Percentiles rank a stretch among this genome's conserved stretches.
phyloP scores from a whole-genome alignment of 139 green algal species.

The Axilococcus clingmanii region DNA sequence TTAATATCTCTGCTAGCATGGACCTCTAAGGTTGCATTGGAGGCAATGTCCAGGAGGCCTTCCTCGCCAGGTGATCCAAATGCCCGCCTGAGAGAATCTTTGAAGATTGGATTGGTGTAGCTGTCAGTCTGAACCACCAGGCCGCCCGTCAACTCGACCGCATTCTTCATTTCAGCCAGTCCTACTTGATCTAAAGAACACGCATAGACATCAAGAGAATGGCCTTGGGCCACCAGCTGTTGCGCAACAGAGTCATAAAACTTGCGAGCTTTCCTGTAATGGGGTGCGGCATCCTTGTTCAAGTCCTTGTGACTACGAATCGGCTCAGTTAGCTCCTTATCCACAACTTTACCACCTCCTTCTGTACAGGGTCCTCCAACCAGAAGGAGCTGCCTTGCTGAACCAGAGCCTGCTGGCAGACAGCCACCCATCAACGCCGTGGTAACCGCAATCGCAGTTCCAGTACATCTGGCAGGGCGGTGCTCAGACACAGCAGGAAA shows the following conservation, averaged over 20 bases:
- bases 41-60: slow-evolving; percentile 50
- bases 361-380: slow-evolving; percentile 87
- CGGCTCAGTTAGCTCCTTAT: slow-evolving; percentile 71
- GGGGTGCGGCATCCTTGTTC: slow-evolving; percentile 75
- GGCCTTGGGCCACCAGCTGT: slow-evolving; percentile 73
- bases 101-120: slow-evolving; percentile 85
- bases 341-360: slow-evolving; percentile 75
- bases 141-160: slow-evolving; percentile 77
- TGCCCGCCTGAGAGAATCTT: slow-evolving; percentile 66
- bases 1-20: slow-evolving; percentile 57
- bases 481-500: slow-evolving; percentile 67
- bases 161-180: slow-evolving; percentile 89
- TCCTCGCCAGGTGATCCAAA: slow-evolving; percentile 54
- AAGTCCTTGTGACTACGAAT: slow-evolving; percentile 84
- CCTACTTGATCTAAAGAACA: slow-evolving; percentile 94
- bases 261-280: slow-evolving; percentile 65
- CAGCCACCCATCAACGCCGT: slow-evolving; percentile 66
- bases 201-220: slow-evolving; percentile 90
- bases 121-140: slow-evolving; percentile 76
- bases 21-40: slow-evolving; percentile 73
- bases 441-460: slow-evolving; percentile 86
- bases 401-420: slow-evolving; percentile 56
- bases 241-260: slow-evolving; percentile 77
- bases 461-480: slow-evolving; percentile 75
- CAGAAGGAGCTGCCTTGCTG: slow-evolving; percentile 80